phyloP scores from a whole-genome alignment of 2,329 filamentous ascomycete species.

The Venturia aucupariae region DNA sequence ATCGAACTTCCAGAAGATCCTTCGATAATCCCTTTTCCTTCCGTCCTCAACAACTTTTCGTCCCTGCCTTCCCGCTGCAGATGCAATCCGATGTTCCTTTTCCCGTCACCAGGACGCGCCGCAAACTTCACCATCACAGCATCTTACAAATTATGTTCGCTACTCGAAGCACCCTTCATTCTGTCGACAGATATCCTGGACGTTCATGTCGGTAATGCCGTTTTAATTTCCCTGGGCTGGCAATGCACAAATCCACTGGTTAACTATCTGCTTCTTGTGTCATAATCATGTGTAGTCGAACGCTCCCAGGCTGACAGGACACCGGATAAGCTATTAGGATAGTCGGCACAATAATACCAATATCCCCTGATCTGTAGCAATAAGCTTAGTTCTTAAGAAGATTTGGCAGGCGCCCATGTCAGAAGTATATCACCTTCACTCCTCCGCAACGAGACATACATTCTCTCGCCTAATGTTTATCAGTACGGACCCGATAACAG shows the following conservation, averaged over 20 bases:
- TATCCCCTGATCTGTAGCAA: neutral
- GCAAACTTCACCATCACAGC: neutral
- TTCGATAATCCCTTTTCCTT: too few species aligned
- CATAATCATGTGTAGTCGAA: too few species aligned
- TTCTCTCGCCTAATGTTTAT: neutral
- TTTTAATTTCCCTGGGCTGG: too few species aligned
- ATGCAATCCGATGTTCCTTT: neutral
- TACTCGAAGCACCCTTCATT: neutral
- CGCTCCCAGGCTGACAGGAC: too few species aligned
- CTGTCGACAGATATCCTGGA: too few species aligned
- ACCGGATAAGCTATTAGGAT: too few species aligned
- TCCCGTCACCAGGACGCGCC: neutral
- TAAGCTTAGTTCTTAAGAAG: neutral
- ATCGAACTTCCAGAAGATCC: constrained; percentile 6
- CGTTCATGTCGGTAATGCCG: too few species aligned
- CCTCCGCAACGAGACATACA: neutral
- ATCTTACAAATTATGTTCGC: neutral
- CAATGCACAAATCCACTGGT: too few species aligned
- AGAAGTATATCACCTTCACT: neutral
- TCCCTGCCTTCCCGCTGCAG: neutral
- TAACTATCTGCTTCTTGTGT: too few species aligned
- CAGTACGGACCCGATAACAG: neutral
- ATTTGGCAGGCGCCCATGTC: neutral
- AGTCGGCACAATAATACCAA: too few species aligned
- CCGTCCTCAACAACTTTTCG: neutral